A percentile compares a stretch with the other conserved stretches of the same genome.
Evolutionary conservation across 768 basidiomycete species (phyloP).

Genomic region (Lactarius sanguifluus): DNA sequence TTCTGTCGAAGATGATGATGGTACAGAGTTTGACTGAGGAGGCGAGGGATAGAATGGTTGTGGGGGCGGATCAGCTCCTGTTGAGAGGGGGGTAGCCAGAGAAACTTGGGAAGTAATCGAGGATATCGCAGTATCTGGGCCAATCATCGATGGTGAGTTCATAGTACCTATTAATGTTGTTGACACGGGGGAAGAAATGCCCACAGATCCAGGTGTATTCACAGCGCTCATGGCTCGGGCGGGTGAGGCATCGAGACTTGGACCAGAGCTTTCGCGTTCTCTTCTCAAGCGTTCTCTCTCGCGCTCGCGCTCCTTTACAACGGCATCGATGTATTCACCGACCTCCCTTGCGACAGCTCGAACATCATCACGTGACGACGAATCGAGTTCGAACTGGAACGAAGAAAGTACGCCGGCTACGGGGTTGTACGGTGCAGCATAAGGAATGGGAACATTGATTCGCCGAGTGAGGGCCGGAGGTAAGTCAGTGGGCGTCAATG

Average conservation of each 20-base stretch:
- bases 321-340: slow-evolving; percentile 68
- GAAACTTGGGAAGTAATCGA: slow-evolving; percentile 24
- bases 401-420: slow-evolving; percentile 45
- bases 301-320: slow-evolving; percentile 72
- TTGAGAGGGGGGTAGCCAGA: slow-evolving; percentile 32
- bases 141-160: slow-evolving; percentile 16
- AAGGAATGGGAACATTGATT: slow-evolving; percentile 6
- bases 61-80: slow-evolving; percentile 28
- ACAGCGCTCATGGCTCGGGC: slow-evolving; percentile 15
- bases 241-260: slow-evolving; percentile 22
- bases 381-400: slow-evolving; percentile 45
- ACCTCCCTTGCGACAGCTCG: slow-evolving; percentile 58
- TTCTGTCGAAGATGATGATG: slow-evolving; percentile 7
- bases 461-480: slow-evolving; percentile 25
- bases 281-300: slow-evolving; percentile 72
- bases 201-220: slow-evolving; percentile 24
- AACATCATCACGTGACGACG: slow-evolving; percentile 39
- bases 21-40: slow-evolving; percentile 45
- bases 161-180: slow-evolving; percentile 21
- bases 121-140: slow-evolving; percentile 13
- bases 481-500: slow-evolving; percentile 18
- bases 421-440: slow-evolving; percentile 16
- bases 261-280: slow-evolving; percentile 53
- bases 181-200: slow-evolving; percentile 19
- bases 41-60: slow-evolving; percentile 62